A percentile compares a stretch with the other conserved stretches of the same genome.
phyloP scores from a whole-genome alignment of 192 early-diverging fungal species.

The Radiomyces spectabilis region DNA sequence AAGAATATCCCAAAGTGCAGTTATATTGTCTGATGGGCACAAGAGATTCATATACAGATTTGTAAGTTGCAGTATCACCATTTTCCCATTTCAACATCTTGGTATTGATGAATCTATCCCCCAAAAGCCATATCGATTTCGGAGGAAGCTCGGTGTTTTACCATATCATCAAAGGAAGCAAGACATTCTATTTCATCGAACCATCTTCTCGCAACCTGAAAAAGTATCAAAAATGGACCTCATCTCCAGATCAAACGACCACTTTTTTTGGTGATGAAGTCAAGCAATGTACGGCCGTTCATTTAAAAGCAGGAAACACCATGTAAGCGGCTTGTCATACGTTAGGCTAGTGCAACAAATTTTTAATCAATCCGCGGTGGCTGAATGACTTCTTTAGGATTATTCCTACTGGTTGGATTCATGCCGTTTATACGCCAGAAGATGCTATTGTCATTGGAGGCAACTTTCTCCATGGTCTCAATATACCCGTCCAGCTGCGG shows the following conservation, averaged over 20 bases:
- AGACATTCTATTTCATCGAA: slow-evolving; percentile 84
- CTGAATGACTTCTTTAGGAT: slow-evolving; percentile 44
- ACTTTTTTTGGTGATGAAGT: slow-evolving; percentile 84
- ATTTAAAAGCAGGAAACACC: slow-evolving; percentile 74
- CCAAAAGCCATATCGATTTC: slow-evolving; percentile 83
- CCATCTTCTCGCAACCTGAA: slow-evolving; percentile 78
- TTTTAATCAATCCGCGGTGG: too few relatives aligned
- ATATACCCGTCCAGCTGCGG: slow-evolving; percentile 63
- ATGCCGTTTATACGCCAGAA: slow-evolving; percentile 83
- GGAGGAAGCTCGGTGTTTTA: slow-evolving; percentile 83
- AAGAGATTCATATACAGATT: slow-evolving; percentile 88
- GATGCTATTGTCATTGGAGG: slow-evolving; percentile 91
- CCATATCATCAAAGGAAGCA: slow-evolving; percentile 79
- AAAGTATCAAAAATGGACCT: slow-evolving; percentile 87
- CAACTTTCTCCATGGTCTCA: slow-evolving; percentile 84
- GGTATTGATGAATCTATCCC: too few relatives aligned
- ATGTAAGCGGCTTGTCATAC: slow-evolving; percentile 42
- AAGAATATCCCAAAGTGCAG: slow-evolving; percentile 80
- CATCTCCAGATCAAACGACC: slow-evolving; percentile 72
- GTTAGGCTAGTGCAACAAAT: too few relatives aligned
- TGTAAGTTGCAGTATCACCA: too few relatives aligned
- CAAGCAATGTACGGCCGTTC: slow-evolving; percentile 70
- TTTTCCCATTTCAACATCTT: too few relatives aligned
- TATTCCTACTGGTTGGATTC: slow-evolving; percentile 96
- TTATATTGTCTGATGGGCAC: slow-evolving; percentile 92